These are phyloP conservation scores for Amylostereum areolatum DNA, from an alignment of 1,284 basidiomycete species.

Conservation along the genomic window DNA sequence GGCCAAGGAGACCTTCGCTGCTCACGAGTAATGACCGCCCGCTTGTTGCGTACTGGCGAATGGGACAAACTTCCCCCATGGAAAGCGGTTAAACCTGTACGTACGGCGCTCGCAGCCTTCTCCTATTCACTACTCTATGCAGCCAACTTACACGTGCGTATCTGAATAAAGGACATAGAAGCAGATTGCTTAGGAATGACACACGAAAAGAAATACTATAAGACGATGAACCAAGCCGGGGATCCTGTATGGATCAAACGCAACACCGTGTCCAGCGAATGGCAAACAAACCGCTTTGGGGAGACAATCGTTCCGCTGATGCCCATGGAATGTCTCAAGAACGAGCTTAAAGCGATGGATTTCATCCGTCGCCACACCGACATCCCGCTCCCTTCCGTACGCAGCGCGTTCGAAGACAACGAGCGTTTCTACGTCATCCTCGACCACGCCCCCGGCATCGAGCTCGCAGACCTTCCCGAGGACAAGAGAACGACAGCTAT, in stretches of 20 bases:
- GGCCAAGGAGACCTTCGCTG: too few species aligned
- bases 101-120: too few species aligned
- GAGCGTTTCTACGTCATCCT: background rate
- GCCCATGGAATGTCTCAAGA: background rate
- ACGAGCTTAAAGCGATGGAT: background rate
- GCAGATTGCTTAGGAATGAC: background rate
- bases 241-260: background rate
- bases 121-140: too few species aligned
- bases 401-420: background rate
- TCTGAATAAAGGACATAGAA: too few species aligned
- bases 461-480: background rate
- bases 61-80: too few species aligned
- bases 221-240: background rate
- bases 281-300: background rate
- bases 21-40: too few species aligned
- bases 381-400: conserved; percentile 1
- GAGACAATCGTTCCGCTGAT: background rate
- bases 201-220: conserved; percentile 3
- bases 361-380: background rate
- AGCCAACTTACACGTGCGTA: too few species aligned
- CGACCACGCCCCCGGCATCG: background rate
- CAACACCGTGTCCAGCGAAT: background rate
- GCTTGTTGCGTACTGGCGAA: too few species aligned
- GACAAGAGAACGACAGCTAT: background rate
- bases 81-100: too few species aligned